Base-by-base conservation (phyloP, 1,284 basidiomycete species). In the Cryptococcus amylolentus region DNA sequence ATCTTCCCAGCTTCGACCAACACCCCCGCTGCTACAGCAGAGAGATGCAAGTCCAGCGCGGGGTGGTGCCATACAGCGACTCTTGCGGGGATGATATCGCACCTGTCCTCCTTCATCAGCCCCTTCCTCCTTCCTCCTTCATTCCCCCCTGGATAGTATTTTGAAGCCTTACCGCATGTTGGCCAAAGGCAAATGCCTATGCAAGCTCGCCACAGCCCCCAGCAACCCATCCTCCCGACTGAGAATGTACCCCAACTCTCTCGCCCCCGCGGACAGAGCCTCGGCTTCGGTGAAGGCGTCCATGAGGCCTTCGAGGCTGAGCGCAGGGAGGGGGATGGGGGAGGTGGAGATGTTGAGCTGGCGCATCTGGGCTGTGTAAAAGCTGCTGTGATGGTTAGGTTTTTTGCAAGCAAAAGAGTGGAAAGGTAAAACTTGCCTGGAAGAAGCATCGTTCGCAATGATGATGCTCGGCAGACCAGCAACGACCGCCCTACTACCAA, bases 291-390 rank as follows among this genome's bases (percentile, higher is more conserved):
- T 81, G 60, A 78, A 81, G 44, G 83, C 86, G 10, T 80, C 79
- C 3, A 79, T 76, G 28, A 88, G 75, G 23, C 77, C 83, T 16
- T 83, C 79, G 1, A 14, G 72, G 79, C 8, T 87, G 31, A 35
- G 31, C 2, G 31, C 10, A 1, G 31, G 31, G 3, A 35, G 31
- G 31, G 81, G 82, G 14, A 46, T 84, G 4, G 84, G 84, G 37
- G 78, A 72, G 0, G 85, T 84, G 5, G 86, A 86, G 2, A 84
- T 85, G 9, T 84, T 84, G n/a, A 85, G 81, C 55, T 79, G 79
- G 52, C 84, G 76, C 14, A 87, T 83, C 81, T 86, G 86, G 26
- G 76, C 69, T 0, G 79, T 80, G 79, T 80, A 81, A 58, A 79
- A 80, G 35, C 70, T 74, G 48, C 0, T 5, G 47, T 38, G 80